phyloP scores from a whole-genome alignment of 176 grass and related monocot species.

The Tuctoria greenei region DNA sequence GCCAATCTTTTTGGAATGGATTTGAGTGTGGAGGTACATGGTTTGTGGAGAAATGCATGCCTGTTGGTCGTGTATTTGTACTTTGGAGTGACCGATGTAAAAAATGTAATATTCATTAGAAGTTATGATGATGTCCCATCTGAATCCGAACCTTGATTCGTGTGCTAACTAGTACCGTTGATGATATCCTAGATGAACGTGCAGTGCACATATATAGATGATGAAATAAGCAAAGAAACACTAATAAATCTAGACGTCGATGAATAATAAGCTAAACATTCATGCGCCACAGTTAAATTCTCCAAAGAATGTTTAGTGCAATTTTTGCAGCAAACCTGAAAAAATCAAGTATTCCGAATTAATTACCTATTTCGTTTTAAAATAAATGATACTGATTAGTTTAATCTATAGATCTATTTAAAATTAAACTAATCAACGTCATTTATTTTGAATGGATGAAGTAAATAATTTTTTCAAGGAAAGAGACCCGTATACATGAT shows the following conservation, averaged over 20 bases:
- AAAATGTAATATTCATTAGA: constrained; percentile 47
- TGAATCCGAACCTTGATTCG: not conserved
- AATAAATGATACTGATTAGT: too few species aligned
- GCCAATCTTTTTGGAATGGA: not conserved
- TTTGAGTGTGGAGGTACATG: constrained; percentile 21
- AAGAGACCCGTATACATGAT: not conserved
- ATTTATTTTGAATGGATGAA: too few species aligned
- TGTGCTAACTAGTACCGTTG: not conserved
- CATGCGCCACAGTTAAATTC: too few species aligned
- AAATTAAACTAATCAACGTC: too few species aligned
- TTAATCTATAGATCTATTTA: too few species aligned
- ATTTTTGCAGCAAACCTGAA: too few species aligned
- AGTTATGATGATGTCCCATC: not conserved
- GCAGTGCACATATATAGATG: not conserved
- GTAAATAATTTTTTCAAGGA: not conserved
- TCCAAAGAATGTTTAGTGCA: too few species aligned
- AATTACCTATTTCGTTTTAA: too few species aligned
- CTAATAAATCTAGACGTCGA: not conserved
- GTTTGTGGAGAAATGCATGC: constrained; percentile 38
- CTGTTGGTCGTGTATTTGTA: constrained; percentile 49
- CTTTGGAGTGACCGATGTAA: constrained; percentile 47
- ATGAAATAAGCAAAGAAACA: not conserved
- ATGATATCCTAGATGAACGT: not conserved
- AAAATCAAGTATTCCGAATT: too few species aligned
- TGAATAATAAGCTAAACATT: too few species aligned